phyloP scores from a whole-genome alignment of 2,329 filamentous ascomycete species.

The Ophiostoma australiae region DNA sequence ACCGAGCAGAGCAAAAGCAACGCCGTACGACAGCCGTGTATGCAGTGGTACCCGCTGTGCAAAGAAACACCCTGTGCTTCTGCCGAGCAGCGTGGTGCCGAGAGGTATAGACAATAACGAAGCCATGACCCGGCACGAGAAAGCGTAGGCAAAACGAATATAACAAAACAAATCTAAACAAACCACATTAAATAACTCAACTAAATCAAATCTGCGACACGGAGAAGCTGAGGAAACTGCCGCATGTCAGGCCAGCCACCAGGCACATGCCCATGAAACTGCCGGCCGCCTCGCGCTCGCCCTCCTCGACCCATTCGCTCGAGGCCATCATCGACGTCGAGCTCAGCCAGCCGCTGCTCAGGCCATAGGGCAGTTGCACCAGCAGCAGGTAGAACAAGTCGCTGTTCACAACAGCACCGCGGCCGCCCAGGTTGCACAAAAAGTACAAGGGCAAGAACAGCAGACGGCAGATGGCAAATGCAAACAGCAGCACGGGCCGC shows the following conservation, averaged over 20 bases:
- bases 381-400: constrained; percentile 83
- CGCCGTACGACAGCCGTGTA: constrained; percentile 5
- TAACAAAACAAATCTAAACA: constrained; percentile 1
- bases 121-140: neutral
- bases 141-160: neutral
- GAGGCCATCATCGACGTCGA: constrained; percentile 90
- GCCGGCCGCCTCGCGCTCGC: constrained; percentile 81
- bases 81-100: neutral
- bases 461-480: constrained; percentile 59
- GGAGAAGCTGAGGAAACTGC: constrained; percentile 86
- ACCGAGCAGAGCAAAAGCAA: neutral
- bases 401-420: constrained; percentile 67
- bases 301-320: constrained; percentile 70
- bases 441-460: constrained; percentile 79
- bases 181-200: neutral
- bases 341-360: constrained; percentile 81
- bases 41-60: neutral
- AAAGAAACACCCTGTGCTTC: neutral
- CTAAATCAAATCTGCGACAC: constrained; percentile 50
- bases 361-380: constrained; percentile 77
- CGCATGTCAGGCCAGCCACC: constrained; percentile 74
- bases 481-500: constrained; percentile 63
- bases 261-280: constrained; percentile 91
- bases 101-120: neutral
- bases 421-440: constrained; percentile 79